phyloP scores from a whole-genome alignment of 306 rosid genomes.

The Benincasa hispida region DNA sequence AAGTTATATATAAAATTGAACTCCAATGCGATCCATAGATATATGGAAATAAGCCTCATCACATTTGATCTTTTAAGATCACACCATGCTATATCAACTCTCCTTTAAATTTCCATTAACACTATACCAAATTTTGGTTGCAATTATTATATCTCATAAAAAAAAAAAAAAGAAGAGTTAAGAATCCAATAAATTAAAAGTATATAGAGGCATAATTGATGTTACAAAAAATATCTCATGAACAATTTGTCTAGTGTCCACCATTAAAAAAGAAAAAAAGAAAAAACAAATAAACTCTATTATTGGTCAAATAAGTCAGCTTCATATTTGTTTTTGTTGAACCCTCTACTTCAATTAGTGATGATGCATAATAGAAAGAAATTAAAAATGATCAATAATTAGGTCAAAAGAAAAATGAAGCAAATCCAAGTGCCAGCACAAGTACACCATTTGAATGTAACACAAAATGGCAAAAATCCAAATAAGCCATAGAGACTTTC shows the following conservation, averaged over 20 bases:
- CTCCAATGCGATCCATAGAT: too few relatives aligned
- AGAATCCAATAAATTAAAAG: too few relatives aligned
- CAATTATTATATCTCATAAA: too few relatives aligned
- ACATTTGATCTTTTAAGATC: too few relatives aligned
- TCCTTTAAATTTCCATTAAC: too few relatives aligned
- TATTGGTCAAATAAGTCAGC: neutral
- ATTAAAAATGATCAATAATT: neutral
- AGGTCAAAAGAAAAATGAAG: neutral
- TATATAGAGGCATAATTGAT: neutral
- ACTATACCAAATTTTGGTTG: too few relatives aligned
- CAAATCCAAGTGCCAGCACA: neutral
- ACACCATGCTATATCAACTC: too few relatives aligned
- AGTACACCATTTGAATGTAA: neutral
- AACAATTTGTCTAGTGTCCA: too few relatives aligned
- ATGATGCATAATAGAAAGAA: neutral
- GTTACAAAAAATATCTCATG: too few relatives aligned
- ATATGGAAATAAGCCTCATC: too few relatives aligned
- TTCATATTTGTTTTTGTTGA: neutral
- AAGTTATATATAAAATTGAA: too few relatives aligned
- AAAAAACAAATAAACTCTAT: neutral
- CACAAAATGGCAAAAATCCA: neutral
- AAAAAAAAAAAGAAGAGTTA: too few relatives aligned
- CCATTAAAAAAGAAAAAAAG: neutral
- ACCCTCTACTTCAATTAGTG: neutral
- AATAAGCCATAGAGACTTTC: neutral